Base-by-base conservation (phyloP, 2,329 filamentous ascomycete species). In the Hortaea sp. region DNA sequence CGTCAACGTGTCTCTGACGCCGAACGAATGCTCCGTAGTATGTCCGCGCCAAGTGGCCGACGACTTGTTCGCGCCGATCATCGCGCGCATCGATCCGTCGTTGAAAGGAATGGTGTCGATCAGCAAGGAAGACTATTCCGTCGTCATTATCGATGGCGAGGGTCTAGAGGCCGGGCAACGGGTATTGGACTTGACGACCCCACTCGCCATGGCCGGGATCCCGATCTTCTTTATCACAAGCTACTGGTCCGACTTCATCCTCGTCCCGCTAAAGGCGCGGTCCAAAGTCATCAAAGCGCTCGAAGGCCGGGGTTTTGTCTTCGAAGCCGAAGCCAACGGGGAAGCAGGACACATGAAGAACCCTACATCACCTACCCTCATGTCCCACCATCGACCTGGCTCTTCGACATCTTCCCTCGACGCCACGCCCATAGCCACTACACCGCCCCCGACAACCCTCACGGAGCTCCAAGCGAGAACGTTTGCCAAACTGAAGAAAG, bases 151-250 rank as follows among this genome's bases (percentile, higher is more conserved):
- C 49, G 87, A 88, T 51, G 88, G 86, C 52, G 85, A 89, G 56
- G 88, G 89, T 6, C 81, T 95, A 57, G 89, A 95, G 62, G 89
- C 90, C 7, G 89, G 88, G 5, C 88, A 89, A 57, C 79, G 89
- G 46, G 90, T 98, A 5, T 78, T 95, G 57, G 90, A 97, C 61
- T 68, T 98, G 51, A 95, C 89, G 6, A 89, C 83, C 44, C 92
- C 90, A 5, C 74, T 97, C 30, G 90, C 92, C 29, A 76, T 95
- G 63, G 90, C 90, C 42, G 87, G 88, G 57, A 92, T 97, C 44
- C 86, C 90, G 44, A 94, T 98, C 61, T 95, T 97, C 73, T 97
- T 97, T 75, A 94, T 95, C 64, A 95, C 90, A 3, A 95, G 88
- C 30, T 98, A 97, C 68, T 97, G 94, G 68, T 92, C 86, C 31